Base-by-base conservation (phyloP, 2,329 filamentous ascomycete species). In the Metarhizium album region DNA sequence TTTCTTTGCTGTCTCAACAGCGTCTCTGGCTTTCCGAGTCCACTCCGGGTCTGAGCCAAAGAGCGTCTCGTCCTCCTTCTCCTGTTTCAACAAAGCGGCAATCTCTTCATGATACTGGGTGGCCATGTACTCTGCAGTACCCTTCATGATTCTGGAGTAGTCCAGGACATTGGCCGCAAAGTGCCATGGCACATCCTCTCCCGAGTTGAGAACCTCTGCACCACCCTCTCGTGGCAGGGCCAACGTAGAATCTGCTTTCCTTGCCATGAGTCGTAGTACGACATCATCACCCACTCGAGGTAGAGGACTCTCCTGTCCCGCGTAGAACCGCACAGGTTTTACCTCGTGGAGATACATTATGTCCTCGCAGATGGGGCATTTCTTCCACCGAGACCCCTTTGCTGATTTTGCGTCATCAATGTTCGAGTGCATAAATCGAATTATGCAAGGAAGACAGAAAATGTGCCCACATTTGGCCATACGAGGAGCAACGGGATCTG, bases 401-500 rank as follows among this genome's bases (percentile, higher is more conserved):
- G 84, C 83, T 9, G 79, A 72, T 52, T 75, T 77, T 8, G 86
- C 84, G n/a, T 87, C 84, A 51, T 86, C 84, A 23, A 78, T 80
- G 2, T 79, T 81, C 7, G 90, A 87, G 60, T 95, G 87, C 89
- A 98, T 96, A 65, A 94, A 98, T 47, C 93, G 85, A 55, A 97
- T 88, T 54, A 97, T 70, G 64, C 93, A 98, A 5, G 93, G 84
- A 33, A 97, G 73, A 64, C 93, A 98, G 66, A 96, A 97, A 13
- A 98, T 95, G 64, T 98, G 93, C 1, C 93, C 93, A 62, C 93
- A 98, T 63, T 85, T 91, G 42, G 93, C 90, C 91, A 98, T 98
- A 51, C 93, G 83, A 31, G 93, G 90, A 7, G 93, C 93, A 18
- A 95, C 88, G 1, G 93, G 93, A 50, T 87, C 87, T 2, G 87